Base-by-base conservation (phyloP, 306 rosid genomes). In the Oemleria cerasiformis region DNA sequence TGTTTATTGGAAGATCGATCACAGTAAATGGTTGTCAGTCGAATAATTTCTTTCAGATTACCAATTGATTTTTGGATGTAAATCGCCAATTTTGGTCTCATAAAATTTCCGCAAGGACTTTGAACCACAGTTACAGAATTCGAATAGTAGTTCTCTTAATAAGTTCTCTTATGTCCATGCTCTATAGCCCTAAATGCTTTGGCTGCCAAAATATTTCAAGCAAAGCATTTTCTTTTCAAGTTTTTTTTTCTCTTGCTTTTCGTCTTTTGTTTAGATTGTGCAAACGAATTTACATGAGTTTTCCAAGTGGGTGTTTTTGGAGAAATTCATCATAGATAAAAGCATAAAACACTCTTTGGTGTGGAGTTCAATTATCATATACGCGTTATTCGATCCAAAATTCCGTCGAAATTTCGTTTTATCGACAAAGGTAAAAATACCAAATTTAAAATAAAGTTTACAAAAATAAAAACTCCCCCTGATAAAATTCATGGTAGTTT, bases 31-130 rank as follows among this genome's bases (percentile, higher is more conserved):
- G 42, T 64, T 57, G 45, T 23, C 40, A 9, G 45, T 40, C 40
- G 16, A 19, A 59, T 59, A 12, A 38, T 72, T 59, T 36, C 19
- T 14, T n/a, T 8, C 55, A 50, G 30, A 25, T 30, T 30, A 13
- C 51, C 49, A 15, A 13, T 54, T 20, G 63, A 69, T 69, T 69
- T 54, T 40, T 15, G 17, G 62, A 9, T 68, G 63, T 53, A 39
- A 68, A 51, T 30, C 36, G 2, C 42, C 13, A 54, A 67, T 49
- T 67, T 49, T 36, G 30, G 43, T 38, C 36, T 30, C 34, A 11
- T 30, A 7, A 17, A 30, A 45, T 49, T 11, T 17, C 47, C 4
- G 21, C 15, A n/a, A 17, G 25, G 60, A 51, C 10, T 21, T n/a
- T 16, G 19, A 8, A 47, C 5, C 50, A 11, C 17, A 11, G 50